Percentiles rank a stretch among this genome's conserved stretches.
Evolutionary conservation across 139 green algal genomes (phyloP).

Genomic region (Asterochloris sp.): DNA sequence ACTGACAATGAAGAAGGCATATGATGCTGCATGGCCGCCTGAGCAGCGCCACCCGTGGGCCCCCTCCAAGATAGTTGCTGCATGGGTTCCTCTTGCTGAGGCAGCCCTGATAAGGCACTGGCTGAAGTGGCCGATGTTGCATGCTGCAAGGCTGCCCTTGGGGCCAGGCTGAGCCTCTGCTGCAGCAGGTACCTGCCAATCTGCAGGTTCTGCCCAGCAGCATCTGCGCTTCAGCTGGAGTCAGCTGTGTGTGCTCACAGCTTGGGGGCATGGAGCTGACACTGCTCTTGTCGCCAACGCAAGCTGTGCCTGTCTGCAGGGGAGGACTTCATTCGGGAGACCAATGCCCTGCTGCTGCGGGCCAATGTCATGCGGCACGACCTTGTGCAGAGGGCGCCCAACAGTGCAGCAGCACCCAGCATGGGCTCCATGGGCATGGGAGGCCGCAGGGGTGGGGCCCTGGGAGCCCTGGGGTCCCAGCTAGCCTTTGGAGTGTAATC

Average conservation of each 20-base stretch:
- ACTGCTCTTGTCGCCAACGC: background rate
- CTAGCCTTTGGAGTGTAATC: no score
- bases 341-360: constrained; percentile 68
- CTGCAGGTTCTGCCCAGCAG: background rate
- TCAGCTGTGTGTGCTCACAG: no score
- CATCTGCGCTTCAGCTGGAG: background rate
- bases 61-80: no score
- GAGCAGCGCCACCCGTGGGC: no score
- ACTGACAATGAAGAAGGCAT: no score
- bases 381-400: constrained; percentile 50
- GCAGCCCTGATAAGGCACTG: background rate
- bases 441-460: background rate
- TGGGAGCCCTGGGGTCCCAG: background rate
- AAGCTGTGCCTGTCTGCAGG: constrained; percentile 29
- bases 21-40: no score
- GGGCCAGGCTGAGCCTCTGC: background rate
- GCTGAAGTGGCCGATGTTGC: background rate
- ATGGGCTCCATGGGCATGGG: background rate
- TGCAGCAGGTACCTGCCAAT: background rate
- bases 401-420: background rate
- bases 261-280: background rate
- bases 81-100: no score
- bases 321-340: constrained; percentile 69
- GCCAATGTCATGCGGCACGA: constrained; percentile 77
- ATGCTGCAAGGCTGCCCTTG: background rate